These are phyloP conservation scores for Turnera subulata DNA, from an alignment of 345 rosid species.

Conservation along the genomic window DNA sequence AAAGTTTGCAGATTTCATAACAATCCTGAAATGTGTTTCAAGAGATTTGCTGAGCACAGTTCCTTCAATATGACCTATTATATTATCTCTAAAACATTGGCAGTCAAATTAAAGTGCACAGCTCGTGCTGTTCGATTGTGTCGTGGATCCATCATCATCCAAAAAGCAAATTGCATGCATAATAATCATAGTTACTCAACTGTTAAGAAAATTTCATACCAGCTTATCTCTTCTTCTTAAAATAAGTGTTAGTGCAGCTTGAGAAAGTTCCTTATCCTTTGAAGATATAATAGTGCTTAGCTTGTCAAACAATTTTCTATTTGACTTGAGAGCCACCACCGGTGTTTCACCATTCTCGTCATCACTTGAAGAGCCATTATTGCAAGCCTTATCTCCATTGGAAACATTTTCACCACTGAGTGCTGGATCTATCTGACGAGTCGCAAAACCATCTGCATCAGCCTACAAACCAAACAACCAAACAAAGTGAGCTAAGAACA, in stretches of 20 bases:
- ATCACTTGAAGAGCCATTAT: conserved; percentile 10
- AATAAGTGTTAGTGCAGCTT: conserved; percentile 48
- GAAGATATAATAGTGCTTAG: conserved; percentile 32
- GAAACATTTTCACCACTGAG: conserved; percentile 25
- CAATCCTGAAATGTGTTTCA: too few relatives aligned
- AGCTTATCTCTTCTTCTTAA: conserved; percentile 53
- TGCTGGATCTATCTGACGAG: conserved; percentile 15
- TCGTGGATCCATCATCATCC: too few relatives aligned
- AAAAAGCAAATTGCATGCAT: too few relatives aligned
- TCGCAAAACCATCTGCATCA: conserved; percentile 10
- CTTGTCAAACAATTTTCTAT: conserved; percentile 32
- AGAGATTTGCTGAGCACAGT: neutral
- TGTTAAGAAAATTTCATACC: conserved; percentile 42
- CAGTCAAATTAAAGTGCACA: too few relatives aligned
- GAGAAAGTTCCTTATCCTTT: conserved; percentile 36
- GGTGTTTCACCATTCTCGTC: conserved; percentile 16
- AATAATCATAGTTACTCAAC: too few relatives aligned
- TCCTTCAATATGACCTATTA: neutral
- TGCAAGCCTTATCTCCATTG: conserved; percentile 17
- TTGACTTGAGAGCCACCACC: too few relatives aligned
- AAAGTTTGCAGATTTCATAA: too few relatives aligned
- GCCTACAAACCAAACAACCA: conserved; percentile 27
- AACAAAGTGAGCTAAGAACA: too few relatives aligned
- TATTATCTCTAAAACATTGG: neutral
- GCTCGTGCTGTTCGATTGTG: too few relatives aligned